Base-by-base conservation (phyloP, 1,284 basidiomycete genomes). In the Ganoderma lingzhi region DNA sequence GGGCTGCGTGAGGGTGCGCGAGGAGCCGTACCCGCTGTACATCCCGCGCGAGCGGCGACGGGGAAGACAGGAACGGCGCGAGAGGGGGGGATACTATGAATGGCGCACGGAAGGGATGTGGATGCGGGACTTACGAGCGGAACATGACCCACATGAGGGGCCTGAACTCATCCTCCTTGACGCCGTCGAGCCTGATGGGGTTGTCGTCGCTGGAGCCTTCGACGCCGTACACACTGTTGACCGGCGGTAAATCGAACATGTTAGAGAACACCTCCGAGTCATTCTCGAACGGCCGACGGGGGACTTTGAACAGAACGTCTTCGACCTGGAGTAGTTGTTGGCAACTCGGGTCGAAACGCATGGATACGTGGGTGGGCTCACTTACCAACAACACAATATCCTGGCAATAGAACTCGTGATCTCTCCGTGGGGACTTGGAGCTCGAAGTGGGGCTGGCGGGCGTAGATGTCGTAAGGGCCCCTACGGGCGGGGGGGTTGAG, bases 221-320 rank as follows among this genome's bases (percentile, higher is more conserved):
- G 41, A n/a, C 28, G 59, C 55, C 48, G 3, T 3, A 53, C 19
- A 30, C 2, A 17, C 35, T 41, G 44, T 64, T 58, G 6, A 30
- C 42, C 6, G 30, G 17, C 6, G 64, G 71, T 3, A 70, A 58
- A 6, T 48, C 41, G 58, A 74, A 70, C 23, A 63, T 68, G n/a
- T 62, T 44, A 1, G 23, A 30, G 62, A 72, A 71, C 4, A 63
- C 62, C n/a, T 32, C 32, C 1, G 73, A 74, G 14, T 70, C 69
- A 6, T 68, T 53, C 45, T 68, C 71, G 23, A 72, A 70, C 28
- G 69, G 53, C 6, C 67, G 66, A 6, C 71, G 66, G 15, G 67
- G 65, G 42, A 70, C 67, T 41, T 69, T 68, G 60, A 72, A 67
- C 12, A 64, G 62, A 0, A 64, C 60, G 8, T 19, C 42, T 1